Evolutionary conservation across 2,329 filamentous ascomycete genomes (phyloP), one percentile per base, ranked within the genome.

Genomic region (Alternaria viburni): DNA sequence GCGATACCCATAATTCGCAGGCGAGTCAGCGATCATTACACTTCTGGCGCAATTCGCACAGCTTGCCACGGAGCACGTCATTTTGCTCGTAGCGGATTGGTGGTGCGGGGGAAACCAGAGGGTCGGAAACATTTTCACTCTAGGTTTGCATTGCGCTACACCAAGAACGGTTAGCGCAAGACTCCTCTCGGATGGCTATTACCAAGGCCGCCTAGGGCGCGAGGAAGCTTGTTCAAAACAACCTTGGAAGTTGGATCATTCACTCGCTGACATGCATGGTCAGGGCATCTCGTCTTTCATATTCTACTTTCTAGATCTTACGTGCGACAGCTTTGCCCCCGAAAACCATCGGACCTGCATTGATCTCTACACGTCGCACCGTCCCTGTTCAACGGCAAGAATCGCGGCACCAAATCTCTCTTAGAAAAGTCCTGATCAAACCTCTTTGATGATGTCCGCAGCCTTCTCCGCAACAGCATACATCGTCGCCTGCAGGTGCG

Each of bases 391-490:
- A 1, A 0, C 1, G 30, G 3, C 19, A 5, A 44, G 19, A 10
- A 11, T 19, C 17, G 25, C n/a, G 1, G 15, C 12, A 13, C 30
- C 5, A 7, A 5, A 11, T 21, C 5, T 21, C 21, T 21, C 21
- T 21, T 21, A 21, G 5, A 21, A 21, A n/a, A n/a, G n/a, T n/a
- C n/a, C n/a, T n/a, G 15, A 51, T 21, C 2, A 51, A 8, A n/a
- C n/a, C 8, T 21, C 28, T 45, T 73, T 74, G 43, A 76, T 72
- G 11, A 75, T 64, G 59, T 74, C 73, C 2, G 69, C 72, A 8
- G 72, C 70, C 49, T 75, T 74, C 58, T 73, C 71, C 2, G 68
- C 68, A 23, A 74, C 58, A 15, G 69, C 70, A 67, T 75, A 76
- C 57, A 74, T 68, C 5, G 69, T 75, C 9, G 67, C 66, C 46